phyloP scores from a whole-genome alignment of 1,284 basidiomycete species.

The Cryptococcus wingfieldii region DNA sequence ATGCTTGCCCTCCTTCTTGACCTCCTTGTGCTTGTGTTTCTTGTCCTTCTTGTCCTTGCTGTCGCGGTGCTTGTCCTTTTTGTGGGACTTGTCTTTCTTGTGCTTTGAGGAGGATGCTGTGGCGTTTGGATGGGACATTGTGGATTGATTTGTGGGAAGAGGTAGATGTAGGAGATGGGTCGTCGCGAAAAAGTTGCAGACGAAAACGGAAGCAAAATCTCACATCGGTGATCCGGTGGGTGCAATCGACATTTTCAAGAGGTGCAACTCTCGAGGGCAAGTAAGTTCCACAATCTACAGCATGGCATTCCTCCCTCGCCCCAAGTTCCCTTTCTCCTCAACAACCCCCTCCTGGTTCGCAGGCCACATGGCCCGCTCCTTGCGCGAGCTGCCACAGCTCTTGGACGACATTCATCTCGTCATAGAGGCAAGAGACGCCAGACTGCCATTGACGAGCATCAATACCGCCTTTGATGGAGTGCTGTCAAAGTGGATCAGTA shows the following conservation, averaged over 20 bases:
- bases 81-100: constrained; percentile 10
- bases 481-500: constrained; percentile 40
- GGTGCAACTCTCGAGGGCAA: neutral
- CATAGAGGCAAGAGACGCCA: constrained; percentile 87
- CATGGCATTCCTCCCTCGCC: constrained; percentile 43
- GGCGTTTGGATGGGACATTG: constrained; percentile 14
- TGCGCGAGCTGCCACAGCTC: constrained; percentile 68
- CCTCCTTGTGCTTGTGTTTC: constrained; percentile 4
- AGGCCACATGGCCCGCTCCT: constrained; percentile 92
- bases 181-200: neutral
- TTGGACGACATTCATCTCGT: constrained; percentile 82
- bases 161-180: neutral
- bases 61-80: constrained; percentile 8
- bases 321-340: constrained; percentile 48
- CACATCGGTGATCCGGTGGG: neutral
- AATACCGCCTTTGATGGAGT: constrained; percentile 78
- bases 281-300: neutral
- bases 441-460: constrained; percentile 88
- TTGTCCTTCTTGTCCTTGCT: constrained; percentile 6
- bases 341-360: constrained; percentile 88
- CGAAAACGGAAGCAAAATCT: neutral
- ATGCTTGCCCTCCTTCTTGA: constrained; percentile 2
- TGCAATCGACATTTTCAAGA: neutral
- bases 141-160: neutral
- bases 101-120: constrained; percentile 17